A percentile compares a stretch with the other conserved stretches of the same genome.
These are phyloP conservation scores for Puccinia coronata DNA, from an alignment of 1,284 basidiomycete genomes.

Conservation along the genomic window DNA sequence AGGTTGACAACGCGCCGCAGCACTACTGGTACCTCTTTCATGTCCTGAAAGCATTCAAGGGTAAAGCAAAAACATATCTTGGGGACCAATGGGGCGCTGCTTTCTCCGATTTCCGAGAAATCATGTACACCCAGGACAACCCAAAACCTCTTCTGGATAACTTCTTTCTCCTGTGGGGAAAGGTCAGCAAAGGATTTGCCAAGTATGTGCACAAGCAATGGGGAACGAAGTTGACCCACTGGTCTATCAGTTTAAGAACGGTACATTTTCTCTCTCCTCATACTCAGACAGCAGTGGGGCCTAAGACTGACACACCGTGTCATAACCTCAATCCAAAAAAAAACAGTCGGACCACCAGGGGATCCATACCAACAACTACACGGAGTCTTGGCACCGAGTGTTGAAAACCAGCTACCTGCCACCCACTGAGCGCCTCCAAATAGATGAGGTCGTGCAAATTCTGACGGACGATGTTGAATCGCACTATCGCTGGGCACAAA, in stretches of 20 bases:
- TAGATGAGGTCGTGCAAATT: too few relatives aligned
- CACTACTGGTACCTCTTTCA: conserved; percentile 15
- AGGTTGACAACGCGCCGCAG: background rate
- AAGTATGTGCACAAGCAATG: background rate
- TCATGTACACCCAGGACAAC: background rate
- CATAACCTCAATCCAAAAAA: too few relatives aligned
- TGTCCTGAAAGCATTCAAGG: background rate
- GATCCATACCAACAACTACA: conserved; percentile 2
- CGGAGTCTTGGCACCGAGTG: background rate
- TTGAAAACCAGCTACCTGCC: background rate
- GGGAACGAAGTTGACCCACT: background rate
- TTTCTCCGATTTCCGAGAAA: background rate
- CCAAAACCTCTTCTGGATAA: background rate
- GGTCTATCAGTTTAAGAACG: background rate
- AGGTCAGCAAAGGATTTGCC: background rate
- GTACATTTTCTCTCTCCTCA: background rate
- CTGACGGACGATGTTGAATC: too few relatives aligned
- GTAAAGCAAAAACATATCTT: background rate
- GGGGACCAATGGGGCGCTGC: background rate
- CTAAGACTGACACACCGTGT: too few relatives aligned
- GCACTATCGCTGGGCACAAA: too few relatives aligned
- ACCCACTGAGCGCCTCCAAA: too few relatives aligned
- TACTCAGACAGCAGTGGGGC: background rate
- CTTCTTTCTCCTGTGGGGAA: background rate
- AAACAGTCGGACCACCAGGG: background rate